Conservation (phyloP, 768 basidiomycete species). For the Amanita exitialis region DNA sequence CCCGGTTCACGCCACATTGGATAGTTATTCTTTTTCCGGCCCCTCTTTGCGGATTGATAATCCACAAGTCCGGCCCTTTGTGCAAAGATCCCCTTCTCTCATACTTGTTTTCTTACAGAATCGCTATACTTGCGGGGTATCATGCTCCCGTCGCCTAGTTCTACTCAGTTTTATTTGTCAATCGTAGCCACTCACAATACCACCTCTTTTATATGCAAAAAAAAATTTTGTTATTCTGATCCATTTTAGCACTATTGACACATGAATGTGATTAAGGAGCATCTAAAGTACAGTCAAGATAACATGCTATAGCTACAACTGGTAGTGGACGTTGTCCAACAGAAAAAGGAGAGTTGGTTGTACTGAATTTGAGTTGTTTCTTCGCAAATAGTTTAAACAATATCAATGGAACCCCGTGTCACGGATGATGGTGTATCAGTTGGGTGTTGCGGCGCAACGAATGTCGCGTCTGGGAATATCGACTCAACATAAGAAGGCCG, state of each 20-base stretch:
- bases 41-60: no score
- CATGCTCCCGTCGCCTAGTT: no score
- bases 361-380: background rate
- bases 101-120: no score
- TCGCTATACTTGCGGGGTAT: no score
- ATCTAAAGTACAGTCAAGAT: background rate
- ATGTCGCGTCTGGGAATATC: background rate
- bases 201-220: no score
- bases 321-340: background rate
- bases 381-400: background rate
- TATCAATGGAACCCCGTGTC: background rate
- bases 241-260: background rate
- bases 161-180: no score
- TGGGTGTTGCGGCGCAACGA: background rate
- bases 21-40: no score
- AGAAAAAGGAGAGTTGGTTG: background rate
- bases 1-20: background rate
- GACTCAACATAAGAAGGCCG: constrained; percentile 7
- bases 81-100: no score
- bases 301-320: constrained; percentile 2
- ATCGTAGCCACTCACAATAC: no score
- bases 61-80: no score
- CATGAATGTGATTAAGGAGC: background rate
- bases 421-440: constrained; percentile 1
- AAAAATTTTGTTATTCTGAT: background rate